Percentiles rank a stretch among this genome's conserved stretches.
phyloP scores from a whole-genome alignment of 805 yeast species.

The Monosporozyma aquatica region DNA sequence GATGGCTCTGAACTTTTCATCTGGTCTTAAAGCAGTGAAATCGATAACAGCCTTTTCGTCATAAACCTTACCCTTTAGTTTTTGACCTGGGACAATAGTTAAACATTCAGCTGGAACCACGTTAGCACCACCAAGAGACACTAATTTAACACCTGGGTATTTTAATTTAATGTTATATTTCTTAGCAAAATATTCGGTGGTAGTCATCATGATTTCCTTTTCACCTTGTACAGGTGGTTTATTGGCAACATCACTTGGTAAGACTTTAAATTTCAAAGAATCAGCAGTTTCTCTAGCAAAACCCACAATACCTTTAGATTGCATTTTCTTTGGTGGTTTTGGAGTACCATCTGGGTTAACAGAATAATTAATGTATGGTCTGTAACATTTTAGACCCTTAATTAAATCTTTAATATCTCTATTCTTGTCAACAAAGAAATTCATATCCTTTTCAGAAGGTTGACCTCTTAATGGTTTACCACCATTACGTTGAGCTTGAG shows the following conservation, averaged over 20 bases:
- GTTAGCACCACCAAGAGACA: slow-evolving; percentile 15
- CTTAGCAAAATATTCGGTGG: slow-evolving; percentile 11
- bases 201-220: slow-evolving; percentile 8
- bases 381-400: slow-evolving; percentile 17
- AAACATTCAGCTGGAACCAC: slow-evolving; percentile 18
- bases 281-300: slow-evolving; percentile 17
- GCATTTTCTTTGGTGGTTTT: slow-evolving; percentile 13
- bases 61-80: slow-evolving; percentile 13
- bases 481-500: slow-evolving; percentile 4
- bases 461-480: not conserved
- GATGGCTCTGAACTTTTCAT: slow-evolving; percentile 14
- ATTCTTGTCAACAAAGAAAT: slow-evolving; percentile 13
- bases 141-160: slow-evolving; percentile 16
- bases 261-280: slow-evolving; percentile 12
- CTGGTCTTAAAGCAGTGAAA: slow-evolving; percentile 18
- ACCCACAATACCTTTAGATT: slow-evolving; percentile 14
- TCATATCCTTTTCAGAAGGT: slow-evolving; percentile 13
- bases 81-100: slow-evolving; percentile 19
- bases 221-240: slow-evolving; percentile 7
- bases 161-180: slow-evolving; percentile 15
- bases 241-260: slow-evolving; percentile 11
- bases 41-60: slow-evolving; percentile 14
- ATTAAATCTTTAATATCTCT: slow-evolving; percentile 11
- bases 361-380: slow-evolving; percentile 18
- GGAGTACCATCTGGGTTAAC: slow-evolving; percentile 16